Conservation (phyloP, 768 basidiomycete species). For the Boletus vermiculosoides region DNA sequence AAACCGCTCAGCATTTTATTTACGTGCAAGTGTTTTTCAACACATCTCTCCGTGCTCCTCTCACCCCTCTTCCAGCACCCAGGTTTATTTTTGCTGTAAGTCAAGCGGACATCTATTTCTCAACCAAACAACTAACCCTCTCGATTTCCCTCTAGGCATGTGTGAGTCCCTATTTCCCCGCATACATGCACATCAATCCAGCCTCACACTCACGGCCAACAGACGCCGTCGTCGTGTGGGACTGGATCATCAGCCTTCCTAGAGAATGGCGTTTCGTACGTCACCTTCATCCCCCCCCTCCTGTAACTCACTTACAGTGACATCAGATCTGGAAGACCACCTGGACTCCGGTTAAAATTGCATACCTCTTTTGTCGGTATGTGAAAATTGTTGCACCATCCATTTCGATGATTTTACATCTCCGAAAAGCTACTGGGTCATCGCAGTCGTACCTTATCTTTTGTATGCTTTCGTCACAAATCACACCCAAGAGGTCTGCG, state of each 20-base stretch:
- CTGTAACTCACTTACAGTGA: background rate
- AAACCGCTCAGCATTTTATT: conserved; percentile 72
- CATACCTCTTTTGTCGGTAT: conserved; percentile 82
- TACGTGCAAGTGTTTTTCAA: conserved; percentile 50
- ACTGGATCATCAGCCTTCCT: conserved; percentile 77
- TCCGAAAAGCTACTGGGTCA: conserved; percentile 71
- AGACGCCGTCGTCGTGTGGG: conserved; percentile 85
- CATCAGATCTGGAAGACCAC: conserved; percentile 74
- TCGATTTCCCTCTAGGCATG: conserved; percentile 53
- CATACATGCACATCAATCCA: conserved; percentile 18
- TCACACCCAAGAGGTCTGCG: conserved; percentile 61
- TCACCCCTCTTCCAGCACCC: conserved; percentile 39
- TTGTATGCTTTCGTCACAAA: conserved; percentile 74
- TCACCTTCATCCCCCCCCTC: conserved; percentile 9
- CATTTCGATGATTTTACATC: conserved; percentile 2
- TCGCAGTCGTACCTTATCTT: conserved; percentile 74
- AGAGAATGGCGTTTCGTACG: conserved; percentile 76
- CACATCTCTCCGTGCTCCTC: background rate
- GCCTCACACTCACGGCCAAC: conserved; percentile 2
- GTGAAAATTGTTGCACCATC: conserved; percentile 29
- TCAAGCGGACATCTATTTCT: conserved; percentile 25
- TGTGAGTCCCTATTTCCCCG: conserved; percentile 44
- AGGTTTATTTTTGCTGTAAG: conserved; percentile 86
- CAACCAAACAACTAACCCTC: conserved; percentile 30
- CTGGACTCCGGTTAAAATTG: conserved; percentile 82